Conservation (phyloP, 345 rosid genomes). For the Aegle marmelos region DNA sequence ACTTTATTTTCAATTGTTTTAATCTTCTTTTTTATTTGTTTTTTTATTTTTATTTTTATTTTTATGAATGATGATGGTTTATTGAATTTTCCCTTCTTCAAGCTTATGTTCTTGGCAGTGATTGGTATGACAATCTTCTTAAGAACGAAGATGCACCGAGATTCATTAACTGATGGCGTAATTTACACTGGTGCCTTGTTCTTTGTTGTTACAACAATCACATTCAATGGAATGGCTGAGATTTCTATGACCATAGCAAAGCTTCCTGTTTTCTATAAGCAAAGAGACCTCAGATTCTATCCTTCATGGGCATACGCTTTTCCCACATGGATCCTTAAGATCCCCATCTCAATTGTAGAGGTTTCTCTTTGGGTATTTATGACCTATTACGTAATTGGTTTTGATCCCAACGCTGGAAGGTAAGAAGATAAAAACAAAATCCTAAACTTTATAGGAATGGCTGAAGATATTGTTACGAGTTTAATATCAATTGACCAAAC, state of each 20-base stretch:
- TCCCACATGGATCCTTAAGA: neutral
- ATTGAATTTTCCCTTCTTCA: neutral
- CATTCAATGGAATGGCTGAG: constrained; percentile 73
- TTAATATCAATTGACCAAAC: neutral
- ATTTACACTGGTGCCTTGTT: constrained; percentile 64
- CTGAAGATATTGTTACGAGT: neutral
- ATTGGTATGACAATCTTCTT: constrained; percentile 52
- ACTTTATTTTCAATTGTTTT: neutral
- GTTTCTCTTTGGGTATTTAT: neutral
- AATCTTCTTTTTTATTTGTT: neutral
- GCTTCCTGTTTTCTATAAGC: constrained; percentile 86
- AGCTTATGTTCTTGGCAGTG: constrained; percentile 42
- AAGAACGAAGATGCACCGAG: constrained; percentile 52
- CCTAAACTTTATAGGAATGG: neutral
- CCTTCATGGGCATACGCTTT: neutral
- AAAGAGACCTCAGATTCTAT: constrained; percentile 42
- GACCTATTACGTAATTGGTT: neutral
- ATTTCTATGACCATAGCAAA: constrained; percentile 64
- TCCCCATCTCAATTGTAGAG: neutral
- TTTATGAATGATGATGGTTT: neutral
- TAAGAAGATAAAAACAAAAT: neutral
- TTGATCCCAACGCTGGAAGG: neutral
- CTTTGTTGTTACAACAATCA: constrained; percentile 38
- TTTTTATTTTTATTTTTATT: neutral
- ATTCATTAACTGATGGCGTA: constrained; percentile 40